Evolutionary conservation across 2,329 filamentous ascomycete species (phyloP).

Genomic region (Diaporthe citrichinensis): DNA sequence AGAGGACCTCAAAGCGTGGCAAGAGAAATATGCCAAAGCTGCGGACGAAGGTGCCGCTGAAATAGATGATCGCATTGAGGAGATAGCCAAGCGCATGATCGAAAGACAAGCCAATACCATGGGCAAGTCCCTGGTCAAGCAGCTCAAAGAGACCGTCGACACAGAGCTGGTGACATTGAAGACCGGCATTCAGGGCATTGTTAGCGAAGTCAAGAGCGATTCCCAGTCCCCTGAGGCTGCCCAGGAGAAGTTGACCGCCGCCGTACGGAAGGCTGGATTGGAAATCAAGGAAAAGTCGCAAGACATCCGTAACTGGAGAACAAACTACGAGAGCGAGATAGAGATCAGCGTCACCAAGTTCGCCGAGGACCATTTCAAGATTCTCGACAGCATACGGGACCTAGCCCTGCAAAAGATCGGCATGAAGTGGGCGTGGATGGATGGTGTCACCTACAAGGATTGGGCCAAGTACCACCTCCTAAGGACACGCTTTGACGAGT

Average conservation of each 20-base stretch:
- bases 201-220: slow-evolving; percentile 65
- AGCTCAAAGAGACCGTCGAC: slow-evolving; percentile 77
- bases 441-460: slow-evolving; percentile 95
- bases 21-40: slow-evolving; percentile 87
- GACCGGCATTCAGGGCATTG: slow-evolving; percentile 73
- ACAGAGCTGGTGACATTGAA: slow-evolving; percentile 77
- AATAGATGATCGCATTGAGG: slow-evolving; percentile 78
- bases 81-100: slow-evolving; percentile 70
- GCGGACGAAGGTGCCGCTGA: slow-evolving; percentile 84
- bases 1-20: slow-evolving; percentile 86
- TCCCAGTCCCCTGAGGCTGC: slow-evolving; percentile 52
- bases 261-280: slow-evolving; percentile 77
- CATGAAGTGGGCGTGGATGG: slow-evolving; percentile 96
- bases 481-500: slow-evolving; percentile 85
- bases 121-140: slow-evolving; percentile 76
- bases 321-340: slow-evolving; percentile 78
- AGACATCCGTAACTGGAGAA: slow-evolving; percentile 82
- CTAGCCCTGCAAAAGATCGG: slow-evolving; percentile 92
- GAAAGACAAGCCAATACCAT: slow-evolving; percentile 74
- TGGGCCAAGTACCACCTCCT: slow-evolving; percentile 96
- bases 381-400: slow-evolving; percentile 85
- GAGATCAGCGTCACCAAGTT: slow-evolving; percentile 78
- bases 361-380: slow-evolving; percentile 84
- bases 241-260: slow-evolving; percentile 59
- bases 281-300: slow-evolving; percentile 84